Evolutionary conservation across 2,329 filamentous ascomycete genomes (phyloP).

Genomic region (Paecilomyces sp.): DNA sequence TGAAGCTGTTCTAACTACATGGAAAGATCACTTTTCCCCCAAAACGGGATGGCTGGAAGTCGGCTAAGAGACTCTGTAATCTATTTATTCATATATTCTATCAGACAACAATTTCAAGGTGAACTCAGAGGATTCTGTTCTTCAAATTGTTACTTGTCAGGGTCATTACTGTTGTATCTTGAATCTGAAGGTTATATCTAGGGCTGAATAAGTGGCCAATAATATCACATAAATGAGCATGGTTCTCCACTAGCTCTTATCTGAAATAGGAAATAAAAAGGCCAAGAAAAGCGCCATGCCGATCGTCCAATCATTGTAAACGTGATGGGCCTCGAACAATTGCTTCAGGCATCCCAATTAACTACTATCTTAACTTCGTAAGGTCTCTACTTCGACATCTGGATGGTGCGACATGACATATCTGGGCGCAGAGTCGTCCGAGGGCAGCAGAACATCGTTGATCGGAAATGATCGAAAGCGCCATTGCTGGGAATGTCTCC

Average conservation of each 20-base stretch:
- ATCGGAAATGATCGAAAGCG: conserved; percentile 8
- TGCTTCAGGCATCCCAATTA: background rate
- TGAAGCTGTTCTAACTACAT: background rate
- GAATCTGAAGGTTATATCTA: background rate
- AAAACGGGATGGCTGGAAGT: background rate
- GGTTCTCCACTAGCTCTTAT: background rate
- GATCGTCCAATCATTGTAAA: background rate
- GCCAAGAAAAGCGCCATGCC: background rate
- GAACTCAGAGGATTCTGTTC: background rate
- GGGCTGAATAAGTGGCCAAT: background rate
- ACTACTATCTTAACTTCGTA: background rate
- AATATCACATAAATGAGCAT: background rate
- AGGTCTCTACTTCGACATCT: background rate
- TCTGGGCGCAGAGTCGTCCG: background rate
- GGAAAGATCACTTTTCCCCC: background rate
- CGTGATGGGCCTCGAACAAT: background rate
- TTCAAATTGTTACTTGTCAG: background rate
- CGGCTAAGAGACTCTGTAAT: background rate
- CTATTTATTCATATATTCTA: background rate
- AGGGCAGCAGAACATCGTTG: background rate
- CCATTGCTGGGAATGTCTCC: conserved; percentile 39
- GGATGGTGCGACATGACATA: background rate
- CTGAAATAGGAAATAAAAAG: background rate
- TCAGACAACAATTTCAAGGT: background rate
- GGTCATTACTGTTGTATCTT: background rate